Conservation (phyloP, 768 basidiomycete genomes). For the Amanita fuliginea region DNA sequence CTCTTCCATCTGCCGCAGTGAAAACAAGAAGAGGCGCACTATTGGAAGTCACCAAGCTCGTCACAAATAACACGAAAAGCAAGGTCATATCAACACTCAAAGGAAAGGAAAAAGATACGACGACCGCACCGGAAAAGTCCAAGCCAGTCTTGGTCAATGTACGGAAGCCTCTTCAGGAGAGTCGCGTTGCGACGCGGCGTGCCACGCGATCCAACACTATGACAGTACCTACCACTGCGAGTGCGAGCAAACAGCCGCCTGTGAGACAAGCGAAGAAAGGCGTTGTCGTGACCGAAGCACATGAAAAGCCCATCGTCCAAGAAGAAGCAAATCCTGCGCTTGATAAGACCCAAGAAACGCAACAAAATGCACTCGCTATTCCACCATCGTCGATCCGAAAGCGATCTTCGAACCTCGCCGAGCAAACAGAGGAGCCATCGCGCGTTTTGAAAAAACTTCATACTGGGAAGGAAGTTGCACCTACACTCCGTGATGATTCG, state of each 20-base stretch:
- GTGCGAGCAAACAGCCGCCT: background rate
- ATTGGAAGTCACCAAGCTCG: slow-evolving; percentile 6
- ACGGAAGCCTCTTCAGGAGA: background rate
- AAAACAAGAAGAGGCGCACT: slow-evolving; percentile 18
- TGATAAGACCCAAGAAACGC: background rate
- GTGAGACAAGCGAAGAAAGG: slow-evolving; percentile 9
- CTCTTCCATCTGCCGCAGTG: background rate
- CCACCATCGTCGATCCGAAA: slow-evolving; percentile 8
- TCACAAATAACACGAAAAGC: slow-evolving; percentile 1
- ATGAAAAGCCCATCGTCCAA: background rate
- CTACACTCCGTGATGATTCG: slow-evolving; percentile 23
- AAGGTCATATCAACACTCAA: background rate
- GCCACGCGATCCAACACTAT: background rate
- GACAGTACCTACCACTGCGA: background rate
- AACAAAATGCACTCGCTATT: background rate
- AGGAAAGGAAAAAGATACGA: slow-evolving; percentile 6
- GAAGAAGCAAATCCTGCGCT: background rate
- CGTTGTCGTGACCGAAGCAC: background rate
- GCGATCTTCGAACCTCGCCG: slow-evolving; percentile 14
- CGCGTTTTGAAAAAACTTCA: slow-evolving; percentile 55
- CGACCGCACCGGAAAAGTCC: background rate
- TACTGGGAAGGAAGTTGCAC: slow-evolving; percentile 28
- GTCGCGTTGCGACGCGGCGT: background rate
- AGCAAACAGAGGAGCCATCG: slow-evolving; percentile 35
- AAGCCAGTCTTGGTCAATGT: slow-evolving; percentile 3